Conservation (phyloP, 2,329 filamentous ascomycete species). For the Ceratocystiopsis sp. region DNA sequence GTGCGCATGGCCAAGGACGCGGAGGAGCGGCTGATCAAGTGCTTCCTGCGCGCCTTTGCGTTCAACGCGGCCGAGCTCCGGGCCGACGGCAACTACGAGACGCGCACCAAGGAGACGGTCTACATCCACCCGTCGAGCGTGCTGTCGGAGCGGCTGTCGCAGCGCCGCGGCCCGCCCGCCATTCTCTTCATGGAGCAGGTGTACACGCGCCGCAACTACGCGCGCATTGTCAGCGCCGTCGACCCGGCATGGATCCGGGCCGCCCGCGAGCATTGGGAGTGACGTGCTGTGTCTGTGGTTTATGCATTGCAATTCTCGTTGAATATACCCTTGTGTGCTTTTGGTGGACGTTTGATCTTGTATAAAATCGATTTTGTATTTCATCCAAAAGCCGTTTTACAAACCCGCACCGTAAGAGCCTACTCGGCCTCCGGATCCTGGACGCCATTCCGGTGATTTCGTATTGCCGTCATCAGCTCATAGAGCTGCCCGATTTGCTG, state of each 20-base stretch:
- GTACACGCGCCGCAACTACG: constrained; percentile 49
- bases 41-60: constrained; percentile 45
- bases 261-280: constrained; percentile 18
- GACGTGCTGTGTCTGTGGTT: too few species aligned
- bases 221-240: constrained; percentile 46
- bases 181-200: constrained; percentile 55
- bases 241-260: constrained; percentile 42
- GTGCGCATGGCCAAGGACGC: constrained; percentile 34
- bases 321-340: not conserved
- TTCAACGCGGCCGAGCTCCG: constrained; percentile 42
- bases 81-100: constrained; percentile 44
- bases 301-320: too few species aligned
- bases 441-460: constrained; percentile 18
- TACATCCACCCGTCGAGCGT: constrained; percentile 47
- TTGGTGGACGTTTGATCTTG: not conserved
- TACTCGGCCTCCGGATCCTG: not conserved
- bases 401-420: not conserved
- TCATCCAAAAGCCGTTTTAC: not conserved
- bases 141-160: constrained; percentile 26
- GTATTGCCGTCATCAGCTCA: constrained; percentile 77
- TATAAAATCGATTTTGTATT: not conserved
- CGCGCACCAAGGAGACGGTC: constrained; percentile 41
- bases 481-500: constrained; percentile 89
- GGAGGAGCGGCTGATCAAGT: constrained; percentile 37
- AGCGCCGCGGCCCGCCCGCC: constrained; percentile 15